Conservation (phyloP, 345 rosid species). For the Eucalyptus tenuipes region DNA sequence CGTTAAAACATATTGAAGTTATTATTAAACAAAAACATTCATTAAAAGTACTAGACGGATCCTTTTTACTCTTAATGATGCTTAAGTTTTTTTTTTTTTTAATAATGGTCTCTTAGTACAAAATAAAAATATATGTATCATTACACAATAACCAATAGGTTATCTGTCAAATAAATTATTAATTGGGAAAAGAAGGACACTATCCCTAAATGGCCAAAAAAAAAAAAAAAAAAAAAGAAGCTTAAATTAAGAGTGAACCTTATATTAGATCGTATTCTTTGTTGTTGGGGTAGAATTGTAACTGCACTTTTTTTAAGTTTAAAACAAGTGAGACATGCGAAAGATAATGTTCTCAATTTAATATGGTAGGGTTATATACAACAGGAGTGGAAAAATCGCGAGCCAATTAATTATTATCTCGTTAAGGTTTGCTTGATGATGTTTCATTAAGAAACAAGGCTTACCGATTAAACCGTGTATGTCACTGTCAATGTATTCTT, state of each 20-base stretch:
- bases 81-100: not conserved
- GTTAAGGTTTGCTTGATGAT: not conserved
- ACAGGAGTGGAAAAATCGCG: fast-evolving
- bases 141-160: not conserved
- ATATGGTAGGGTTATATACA: fast-evolving
- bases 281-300: not conserved
- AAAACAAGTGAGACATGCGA: fast-evolving
- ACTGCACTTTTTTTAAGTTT: not conserved
- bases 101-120: not conserved
- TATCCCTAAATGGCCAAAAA: not conserved
- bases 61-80: not conserved
- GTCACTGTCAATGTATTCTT: not conserved
- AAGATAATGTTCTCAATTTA: not conserved
- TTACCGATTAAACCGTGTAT: not conserved
- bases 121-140: not conserved
- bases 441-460: not conserved
- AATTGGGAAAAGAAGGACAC: not conserved
- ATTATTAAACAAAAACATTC: not conserved
- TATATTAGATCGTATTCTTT: not conserved
- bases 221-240: fast-evolving
- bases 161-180: not conserved
- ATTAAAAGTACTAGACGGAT: not conserved
- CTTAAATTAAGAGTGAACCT: not conserved
- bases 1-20: not conserved
- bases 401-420: not conserved